Evolutionary conservation across 139 green algal species (phyloP), one percentile per base, ranked within the genome.

Genomic region (Pleodorina starrii): DNA sequence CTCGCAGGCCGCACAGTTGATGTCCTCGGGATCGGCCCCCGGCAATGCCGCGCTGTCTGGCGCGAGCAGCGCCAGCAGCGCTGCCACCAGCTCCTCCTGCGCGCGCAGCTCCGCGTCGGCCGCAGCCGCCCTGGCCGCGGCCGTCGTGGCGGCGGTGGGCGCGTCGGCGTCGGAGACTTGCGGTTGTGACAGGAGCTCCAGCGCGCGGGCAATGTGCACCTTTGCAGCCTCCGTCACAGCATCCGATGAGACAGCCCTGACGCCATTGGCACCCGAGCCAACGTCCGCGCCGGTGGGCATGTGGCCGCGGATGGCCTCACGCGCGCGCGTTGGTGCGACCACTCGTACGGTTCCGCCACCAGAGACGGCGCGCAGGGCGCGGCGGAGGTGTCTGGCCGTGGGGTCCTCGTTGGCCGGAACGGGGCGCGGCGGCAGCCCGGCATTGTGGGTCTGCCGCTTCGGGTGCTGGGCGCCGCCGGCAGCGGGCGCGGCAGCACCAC

Each of bases 71-170:
- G 82, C 66, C 43, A 88, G 35, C 44, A 88, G 63, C 32, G 82
- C 82, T 5, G 82, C 82, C 21, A 88, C 66, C 66, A 88, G 43
- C 66, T 88, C 82, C 68, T 88, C 82, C 46, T 88, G 82, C 2
- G 82, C 82, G 7, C 27, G 38, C 7, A 86, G 42, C 80, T 86
- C 80, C 2, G 80, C 66, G 16, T 78, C 57, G 7, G 73, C 82
- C 2, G 80, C 66, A 5, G 38, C 57, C 23, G 73, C 82, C 25
- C 25, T n/a, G 40, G 27, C 21, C 6, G 44, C 57, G 3, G 82
- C 32, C 0, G 27, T 38, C 6, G 40, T 14, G 14, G 51, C 42
- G 5, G 38, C 50, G 12, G 50, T 6, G n/a, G 46, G 29, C 75
- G 27, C 73, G 19, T 36, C n/a, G 29, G 3, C 35, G 63, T 40